Evolutionary conservation across 305 asterid genomes (phyloP).

Genomic region (Fraxinus ornus): DNA sequence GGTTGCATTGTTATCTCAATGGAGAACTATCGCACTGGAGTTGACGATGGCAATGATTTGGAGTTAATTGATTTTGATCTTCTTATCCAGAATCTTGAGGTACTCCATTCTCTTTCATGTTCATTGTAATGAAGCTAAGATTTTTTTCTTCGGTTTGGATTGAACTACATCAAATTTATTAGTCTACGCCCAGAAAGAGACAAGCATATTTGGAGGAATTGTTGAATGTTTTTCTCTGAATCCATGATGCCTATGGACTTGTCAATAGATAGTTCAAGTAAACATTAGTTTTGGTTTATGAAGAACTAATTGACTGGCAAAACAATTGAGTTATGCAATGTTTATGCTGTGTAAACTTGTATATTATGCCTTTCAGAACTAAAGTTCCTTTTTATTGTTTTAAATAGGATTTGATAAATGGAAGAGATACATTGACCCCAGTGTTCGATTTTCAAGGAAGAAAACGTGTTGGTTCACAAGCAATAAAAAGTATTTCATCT

Average conservation of each 20-base stretch:
- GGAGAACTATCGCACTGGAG: conserved; percentile 95
- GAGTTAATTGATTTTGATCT: conserved; percentile 89
- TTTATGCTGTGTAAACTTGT: not conserved
- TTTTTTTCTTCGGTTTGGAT: conserved; percentile 4
- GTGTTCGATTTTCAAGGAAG: conserved; percentile 83
- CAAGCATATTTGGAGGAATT: not conserved
- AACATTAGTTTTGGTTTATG: conserved; percentile 2
- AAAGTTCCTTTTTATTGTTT: conserved; percentile 18
- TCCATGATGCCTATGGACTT: conserved; percentile 9
- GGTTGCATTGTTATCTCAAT: conserved; percentile 84
- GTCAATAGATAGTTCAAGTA: conserved; percentile 1
- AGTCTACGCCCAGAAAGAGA: not conserved
- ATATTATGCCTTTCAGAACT: conserved; percentile 18
- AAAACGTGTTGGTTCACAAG: conserved; percentile 64
- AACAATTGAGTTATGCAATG: not conserved
- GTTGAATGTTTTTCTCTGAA: not conserved
- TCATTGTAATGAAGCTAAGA: conserved; percentile 3
- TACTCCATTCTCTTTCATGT: conserved; percentile 28
- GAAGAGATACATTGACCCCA: conserved; percentile 71
- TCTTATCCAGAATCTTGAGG: conserved; percentile 90
- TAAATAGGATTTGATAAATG: conserved; percentile 75
- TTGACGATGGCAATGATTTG: conserved; percentile 86
- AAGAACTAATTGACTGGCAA: not conserved
- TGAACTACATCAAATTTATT: not conserved
- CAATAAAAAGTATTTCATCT: conserved; percentile 58